Base-by-base conservation (phyloP, 768 basidiomycete genomes). In the Pleurotus platypus region DNA sequence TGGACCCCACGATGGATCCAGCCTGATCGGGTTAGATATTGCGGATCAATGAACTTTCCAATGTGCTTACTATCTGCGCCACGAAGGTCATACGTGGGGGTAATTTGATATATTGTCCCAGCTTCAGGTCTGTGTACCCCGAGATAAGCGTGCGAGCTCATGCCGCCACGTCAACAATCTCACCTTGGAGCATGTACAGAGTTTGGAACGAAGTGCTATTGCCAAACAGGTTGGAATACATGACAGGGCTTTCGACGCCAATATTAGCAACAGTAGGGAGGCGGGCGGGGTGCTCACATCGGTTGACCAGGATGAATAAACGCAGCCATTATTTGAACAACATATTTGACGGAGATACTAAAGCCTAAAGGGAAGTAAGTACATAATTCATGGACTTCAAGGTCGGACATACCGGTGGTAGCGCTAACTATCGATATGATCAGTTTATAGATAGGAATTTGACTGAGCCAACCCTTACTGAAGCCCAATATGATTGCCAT, bases 171-270 rank as follows among this genome's bases (percentile, higher is more conserved):
- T 35, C 30, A 35, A 35, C 30, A 35, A 46, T 49, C 58, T 30
- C 55, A 72, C 78, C 78, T 72, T 81, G 79, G 16, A 82, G 67
- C 70, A 82, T 70, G 56, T 74, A 74, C 3, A 85, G 61, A 4
- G 82, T 81, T 68, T 86, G 81, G 66, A 74, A 78, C 5, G 75
- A 73, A 0, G 77, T 78, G 63, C 75, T 76, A 66, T 81, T 78
- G 42, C 81, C 81, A 66, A 79, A 82, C 45, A 81, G 61, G 61
- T 80, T 80, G 5, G 80, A 81, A 57, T 83, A 82, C 80, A 83
- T 81, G 53, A 78, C 77, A 12, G 79, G 71, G 38, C 78, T 79
- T 57, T 1, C 9, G 40, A 20, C 11, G 27, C 1, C 20, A 18
- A 18, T 18, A 39, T 58, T 46, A 66, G 56, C 49, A n/a, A 38